These are phyloP conservation scores for Neurospora sp. DNA, from an alignment of 495 filamentous ascomycete genomes.

Conservation along the genomic window DNA sequence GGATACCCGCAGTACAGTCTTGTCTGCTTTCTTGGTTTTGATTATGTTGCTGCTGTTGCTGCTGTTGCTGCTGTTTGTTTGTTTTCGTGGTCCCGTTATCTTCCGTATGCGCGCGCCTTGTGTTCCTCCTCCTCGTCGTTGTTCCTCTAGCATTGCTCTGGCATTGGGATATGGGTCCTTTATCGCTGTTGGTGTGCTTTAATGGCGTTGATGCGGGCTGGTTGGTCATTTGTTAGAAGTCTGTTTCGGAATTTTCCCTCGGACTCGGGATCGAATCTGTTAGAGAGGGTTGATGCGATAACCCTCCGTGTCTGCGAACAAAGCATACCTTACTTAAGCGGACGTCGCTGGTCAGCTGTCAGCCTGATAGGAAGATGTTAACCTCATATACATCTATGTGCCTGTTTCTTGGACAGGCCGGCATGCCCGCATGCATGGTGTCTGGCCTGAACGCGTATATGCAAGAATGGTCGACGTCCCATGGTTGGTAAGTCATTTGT, in stretches of 20 bases:
- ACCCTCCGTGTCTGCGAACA: not conserved
- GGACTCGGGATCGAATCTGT: not conserved
- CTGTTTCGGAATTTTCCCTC: not conserved
- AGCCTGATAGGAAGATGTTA: not conserved
- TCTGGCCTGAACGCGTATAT: not conserved
- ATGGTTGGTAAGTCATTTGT: not conserved
- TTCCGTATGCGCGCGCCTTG: not conserved
- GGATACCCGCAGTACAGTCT: not conserved
- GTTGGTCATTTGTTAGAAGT: not conserved
- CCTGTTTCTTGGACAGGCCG: not conserved
- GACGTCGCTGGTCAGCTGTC: not conserved
- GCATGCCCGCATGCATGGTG: not conserved
- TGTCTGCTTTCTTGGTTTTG: not conserved
- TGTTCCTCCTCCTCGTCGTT: not conserved
- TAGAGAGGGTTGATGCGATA: not conserved
- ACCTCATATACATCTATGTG: not conserved
- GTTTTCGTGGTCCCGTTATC: not conserved
- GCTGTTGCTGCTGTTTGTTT: not conserved
- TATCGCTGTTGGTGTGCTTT: not conserved
- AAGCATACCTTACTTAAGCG: not conserved
- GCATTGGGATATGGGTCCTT: not conserved
- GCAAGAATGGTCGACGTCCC: not conserved
- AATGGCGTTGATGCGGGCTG: not conserved
- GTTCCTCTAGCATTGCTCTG: not conserved
- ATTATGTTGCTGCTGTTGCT: not conserved